These are phyloP conservation scores for Diaporthe sp. DNA, from an alignment of 2,329 filamentous ascomycete genomes.

Conservation along the genomic window DNA sequence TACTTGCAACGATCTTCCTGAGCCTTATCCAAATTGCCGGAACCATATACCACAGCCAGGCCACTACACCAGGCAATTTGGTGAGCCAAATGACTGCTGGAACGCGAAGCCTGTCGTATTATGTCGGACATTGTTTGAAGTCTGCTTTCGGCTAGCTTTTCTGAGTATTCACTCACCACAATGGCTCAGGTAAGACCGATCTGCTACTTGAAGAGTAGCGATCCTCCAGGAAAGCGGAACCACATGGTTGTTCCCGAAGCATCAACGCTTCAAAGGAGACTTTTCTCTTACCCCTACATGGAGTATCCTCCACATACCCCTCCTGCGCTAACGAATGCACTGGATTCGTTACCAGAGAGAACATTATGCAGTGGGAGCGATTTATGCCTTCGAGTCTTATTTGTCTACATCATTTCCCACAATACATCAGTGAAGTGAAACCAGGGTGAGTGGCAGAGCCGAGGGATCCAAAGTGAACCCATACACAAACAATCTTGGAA, in stretches of 20 bases:
- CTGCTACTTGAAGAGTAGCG: neutral
- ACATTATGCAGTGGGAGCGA: neutral
- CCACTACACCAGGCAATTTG: neutral
- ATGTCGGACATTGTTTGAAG: neutral
- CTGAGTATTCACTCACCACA: too few relatives aligned
- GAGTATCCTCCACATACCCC: neutral
- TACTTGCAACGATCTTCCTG: neutral
- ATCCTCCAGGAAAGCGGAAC: too few relatives aligned
- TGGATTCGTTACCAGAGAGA: neutral
- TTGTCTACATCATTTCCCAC: too few relatives aligned
- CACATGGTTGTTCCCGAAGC: neutral
- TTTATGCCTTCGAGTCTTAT: neutral
- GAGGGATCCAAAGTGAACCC: neutral
- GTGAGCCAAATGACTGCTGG: neutral
- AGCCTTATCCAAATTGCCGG: neutral
- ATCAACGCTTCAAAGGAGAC: neutral
- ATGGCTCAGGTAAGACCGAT: neutral
- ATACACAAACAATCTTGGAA: neutral
- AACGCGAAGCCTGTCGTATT: neutral
- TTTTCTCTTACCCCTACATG: too few relatives aligned
- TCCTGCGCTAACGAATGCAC: neutral
- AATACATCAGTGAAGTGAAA: neutral
- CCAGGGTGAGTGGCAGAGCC: neutral
- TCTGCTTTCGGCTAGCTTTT: neutral
- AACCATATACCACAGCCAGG: neutral